These are phyloP conservation scores for Amanita exitialis DNA, from an alignment of 768 basidiomycete genomes.

Conservation along the genomic window DNA sequence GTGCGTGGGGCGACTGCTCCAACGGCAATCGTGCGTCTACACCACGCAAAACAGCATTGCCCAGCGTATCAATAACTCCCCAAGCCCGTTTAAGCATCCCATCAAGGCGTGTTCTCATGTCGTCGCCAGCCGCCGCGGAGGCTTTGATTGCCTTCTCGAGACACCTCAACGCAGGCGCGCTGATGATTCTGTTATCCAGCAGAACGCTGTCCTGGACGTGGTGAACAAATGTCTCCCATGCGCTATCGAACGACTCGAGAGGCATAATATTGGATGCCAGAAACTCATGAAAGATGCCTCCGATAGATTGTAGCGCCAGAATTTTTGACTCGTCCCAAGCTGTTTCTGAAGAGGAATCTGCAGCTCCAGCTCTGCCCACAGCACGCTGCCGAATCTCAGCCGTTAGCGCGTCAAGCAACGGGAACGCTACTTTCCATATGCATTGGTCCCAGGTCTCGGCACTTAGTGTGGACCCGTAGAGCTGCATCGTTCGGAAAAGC, in stretches of 20 bases:
- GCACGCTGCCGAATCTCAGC: conserved; percentile 37
- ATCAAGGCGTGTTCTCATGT: conserved; percentile 30
- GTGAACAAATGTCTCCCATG: conserved; percentile 67
- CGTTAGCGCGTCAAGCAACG: conserved; percentile 66
- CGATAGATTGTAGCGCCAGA: conserved; percentile 75
- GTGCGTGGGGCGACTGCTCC: conserved; percentile 14
- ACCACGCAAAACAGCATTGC: conserved; percentile 34
- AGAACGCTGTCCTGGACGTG: conserved; percentile 66
- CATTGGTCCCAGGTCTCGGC: conserved; percentile 82
- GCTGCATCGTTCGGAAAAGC: conserved; percentile 84
- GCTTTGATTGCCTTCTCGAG: conserved; percentile 73
- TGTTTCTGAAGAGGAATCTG: background rate
- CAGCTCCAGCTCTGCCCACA: conserved; percentile 8
- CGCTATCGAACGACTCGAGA: conserved; percentile 56
- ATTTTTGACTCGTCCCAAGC: conserved; percentile 87
- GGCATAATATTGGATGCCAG: conserved; percentile 62
- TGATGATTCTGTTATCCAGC: conserved; percentile 56
- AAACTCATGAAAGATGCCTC: conserved; percentile 78
- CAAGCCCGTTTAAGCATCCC: conserved; percentile 56
- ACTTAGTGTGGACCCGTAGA: conserved; percentile 84
- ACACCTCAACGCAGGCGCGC: conserved; percentile 77
- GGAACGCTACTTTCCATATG: conserved; percentile 87
- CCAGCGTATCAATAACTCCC: conserved; percentile 59
- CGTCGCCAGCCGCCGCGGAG: conserved; percentile 29
- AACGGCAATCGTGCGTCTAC: conserved; percentile 4